These are phyloP conservation scores for Capronia coronata DNA, from an alignment of 2,329 filamentous ascomycete genomes.

Conservation along the genomic window DNA sequence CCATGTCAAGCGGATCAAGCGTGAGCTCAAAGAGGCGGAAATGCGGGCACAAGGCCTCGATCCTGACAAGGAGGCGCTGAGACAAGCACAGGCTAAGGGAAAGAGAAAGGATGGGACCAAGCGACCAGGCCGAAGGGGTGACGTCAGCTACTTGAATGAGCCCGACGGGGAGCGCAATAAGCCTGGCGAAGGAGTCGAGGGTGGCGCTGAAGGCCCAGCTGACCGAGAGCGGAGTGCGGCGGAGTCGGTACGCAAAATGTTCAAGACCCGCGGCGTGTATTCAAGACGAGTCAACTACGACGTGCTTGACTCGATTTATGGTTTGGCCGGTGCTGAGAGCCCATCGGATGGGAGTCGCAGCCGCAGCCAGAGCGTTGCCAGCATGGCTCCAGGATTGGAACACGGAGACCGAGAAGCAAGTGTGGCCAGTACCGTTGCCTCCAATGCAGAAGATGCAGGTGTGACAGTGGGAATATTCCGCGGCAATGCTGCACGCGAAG, in stretches of 20 bases:
- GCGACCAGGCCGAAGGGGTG: conserved; percentile 42
- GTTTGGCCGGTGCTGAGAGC: conserved; percentile 13
- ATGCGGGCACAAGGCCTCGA: conserved; percentile 36
- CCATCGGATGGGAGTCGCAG: conserved; percentile 3
- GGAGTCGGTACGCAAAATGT: conserved; percentile 25
- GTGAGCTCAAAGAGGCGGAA: conserved; percentile 55
- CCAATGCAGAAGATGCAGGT: not conserved
- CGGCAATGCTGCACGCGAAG: conserved; percentile 9
- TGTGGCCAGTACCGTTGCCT: conserved; percentile 12
- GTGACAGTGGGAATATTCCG: conserved; percentile 13
- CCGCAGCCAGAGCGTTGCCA: conserved; percentile 14
- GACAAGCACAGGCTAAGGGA: conserved; percentile 32
- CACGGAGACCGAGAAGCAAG: conserved; percentile 13
- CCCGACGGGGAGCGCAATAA: conserved; percentile 38
- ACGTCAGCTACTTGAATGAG: conserved; percentile 42
- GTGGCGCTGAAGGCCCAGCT: conserved; percentile 3
- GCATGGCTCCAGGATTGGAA: conserved; percentile 1
- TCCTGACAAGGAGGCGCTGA: conserved; percentile 28
- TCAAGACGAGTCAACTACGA: conserved; percentile 27
- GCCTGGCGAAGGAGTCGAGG: conserved; percentile 2
- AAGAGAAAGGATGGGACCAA: conserved; percentile 43
- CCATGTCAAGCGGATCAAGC: conserved; percentile 73
- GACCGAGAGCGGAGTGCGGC: conserved; percentile 18
- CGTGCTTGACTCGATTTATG: conserved; percentile 24
- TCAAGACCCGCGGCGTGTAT: conserved; percentile 25